Evolutionary conservation across 2,329 filamentous ascomycete species (phyloP), one percentile per base, ranked within the genome.

Genomic region (Scytalidium sp.): DNA sequence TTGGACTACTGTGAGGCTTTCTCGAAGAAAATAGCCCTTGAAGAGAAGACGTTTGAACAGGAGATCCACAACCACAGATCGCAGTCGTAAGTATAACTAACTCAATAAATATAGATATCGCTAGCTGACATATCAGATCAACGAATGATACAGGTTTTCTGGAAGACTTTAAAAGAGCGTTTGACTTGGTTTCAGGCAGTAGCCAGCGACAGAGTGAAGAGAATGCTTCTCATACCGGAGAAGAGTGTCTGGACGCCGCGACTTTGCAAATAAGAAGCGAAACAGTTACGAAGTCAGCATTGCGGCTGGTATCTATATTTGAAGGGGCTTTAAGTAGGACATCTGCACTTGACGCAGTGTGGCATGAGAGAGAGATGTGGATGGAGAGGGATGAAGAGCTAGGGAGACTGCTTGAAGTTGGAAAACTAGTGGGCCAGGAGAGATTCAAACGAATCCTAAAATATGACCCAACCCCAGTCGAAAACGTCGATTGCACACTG

Each of bases 91-190:
- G 27, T 45, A 19, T 17, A 15, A 17, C 17, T 46, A 19, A 39
- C 49, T 51, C 56, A 23, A 17, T 41, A 17, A 3, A 11, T 39
- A 3, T n/a, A 49, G 8, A 32, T 43, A 22, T 43, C 13, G 11
- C 15, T 19, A 19, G 8, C 20, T 41, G 8, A 46, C 4, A 3
- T 6, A 25, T 13, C 44, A 64, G 61, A 29, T 15, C 27, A 5
- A 58, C 55, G 15, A 20, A 51, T 21, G 58, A 58, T 17, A 27
- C 20, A 7, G 41, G 54, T 2, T 64, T 64, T 46, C 41, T 56
- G 10, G 29, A 48, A 2, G 19, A 43, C 10, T 64, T 62, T 45
- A 44, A 50, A 21, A 43, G 50, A 7, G 55, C 54, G 5, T 64
- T 55, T n/a, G 4, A 6, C 39, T 43, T 46, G 3, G 21, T 46